Base-by-base conservation (phyloP, 2,329 filamentous ascomycete genomes). In the Akanthomyces dipterigenus region DNA sequence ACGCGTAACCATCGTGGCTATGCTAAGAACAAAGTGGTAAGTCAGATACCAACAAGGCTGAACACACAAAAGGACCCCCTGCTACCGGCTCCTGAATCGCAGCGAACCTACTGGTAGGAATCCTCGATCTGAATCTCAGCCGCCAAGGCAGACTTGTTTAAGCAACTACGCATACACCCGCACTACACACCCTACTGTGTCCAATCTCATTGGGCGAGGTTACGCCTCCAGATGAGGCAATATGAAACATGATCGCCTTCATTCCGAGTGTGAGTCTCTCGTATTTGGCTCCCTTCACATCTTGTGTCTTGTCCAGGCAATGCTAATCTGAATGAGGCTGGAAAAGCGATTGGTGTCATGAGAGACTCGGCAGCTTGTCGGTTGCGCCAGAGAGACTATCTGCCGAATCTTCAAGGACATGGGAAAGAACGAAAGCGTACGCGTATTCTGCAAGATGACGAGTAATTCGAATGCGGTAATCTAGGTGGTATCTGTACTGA, bases 1-100 rank as follows among this genome's bases (percentile, higher is more conserved):
- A 50, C 56, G 48, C 56, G 56, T 59, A 59, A 45, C 46, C 22
- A 51, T 53, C 48, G 56, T 53, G 56, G 56, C 56, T 60, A 60
- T 51, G 56, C 56, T 14, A 7, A 5, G 38, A 40, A 38, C 26
- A 7, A 11, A 50, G 3, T n/a, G n/a, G n/a, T 36, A 45, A 55
- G 4, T 12, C 8, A 38, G 24, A 28, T 16, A 5, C 9, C 16
- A 3, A 16, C 24, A 28, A 42, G 51, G n/a, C 38, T 56, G 24
- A 28, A 55, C 5, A 24, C 43, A 20, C 18, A 22, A 1, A 42
- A 7, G 11, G 3, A 31, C 6, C 24, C 45, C 36, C 34, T 42
- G 24, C 22, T 18, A 18, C 20, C 18, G 24, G 24, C 38, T 48
- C 40, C 12, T 12, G 31, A 24, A 7, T 22, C 5, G 12, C 14